phyloP scores from a whole-genome alignment of 1,139 yeast genomes.

The Yamadazyma taylorii region DNA sequence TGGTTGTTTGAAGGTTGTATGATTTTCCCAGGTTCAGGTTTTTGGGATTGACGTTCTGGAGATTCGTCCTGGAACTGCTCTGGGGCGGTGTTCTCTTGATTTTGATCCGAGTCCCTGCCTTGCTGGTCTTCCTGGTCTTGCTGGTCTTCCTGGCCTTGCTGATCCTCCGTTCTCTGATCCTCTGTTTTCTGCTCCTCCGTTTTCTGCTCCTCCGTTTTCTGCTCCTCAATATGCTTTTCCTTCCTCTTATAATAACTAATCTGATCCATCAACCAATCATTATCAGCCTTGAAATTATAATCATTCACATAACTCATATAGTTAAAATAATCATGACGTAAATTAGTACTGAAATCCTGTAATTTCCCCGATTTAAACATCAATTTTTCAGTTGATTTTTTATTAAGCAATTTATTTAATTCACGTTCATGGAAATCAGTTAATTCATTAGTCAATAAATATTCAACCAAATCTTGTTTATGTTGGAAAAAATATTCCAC shows the following conservation, averaged over 20 bases:
- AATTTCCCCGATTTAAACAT: conserved; percentile 7
- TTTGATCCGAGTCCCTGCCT: no score
- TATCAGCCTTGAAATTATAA: conserved; percentile 9
- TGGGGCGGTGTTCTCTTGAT: neutral
- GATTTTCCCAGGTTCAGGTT: neutral
- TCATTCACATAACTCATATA: conserved; percentile 7
- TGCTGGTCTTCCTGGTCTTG: neutral
- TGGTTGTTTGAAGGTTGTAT: neutral
- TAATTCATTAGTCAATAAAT: conserved; percentile 26
- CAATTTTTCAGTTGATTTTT: conserved; percentile 7
- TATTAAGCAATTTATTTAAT: conserved; percentile 13
- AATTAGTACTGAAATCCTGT: conserved; percentile 4
- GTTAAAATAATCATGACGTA: conserved; percentile 12
- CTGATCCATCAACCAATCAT: conserved; percentile 3
- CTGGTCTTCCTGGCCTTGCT: neutral
- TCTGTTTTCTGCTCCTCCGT: conserved; percentile 2
- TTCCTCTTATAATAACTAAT: no score
- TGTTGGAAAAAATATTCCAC: conserved; percentile 23
- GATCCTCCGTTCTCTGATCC: conserved; percentile 1
- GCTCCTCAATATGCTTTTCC: neutral
- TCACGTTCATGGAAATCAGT: conserved; percentile 36
- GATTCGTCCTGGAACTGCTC: no score
- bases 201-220: neutral
- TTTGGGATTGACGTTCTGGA: no score
- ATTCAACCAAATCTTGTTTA: conserved; percentile 28